These are phyloP conservation scores for Capsicum chinense DNA, from an alignment of 257 asterid species.

Conservation along the genomic window DNA sequence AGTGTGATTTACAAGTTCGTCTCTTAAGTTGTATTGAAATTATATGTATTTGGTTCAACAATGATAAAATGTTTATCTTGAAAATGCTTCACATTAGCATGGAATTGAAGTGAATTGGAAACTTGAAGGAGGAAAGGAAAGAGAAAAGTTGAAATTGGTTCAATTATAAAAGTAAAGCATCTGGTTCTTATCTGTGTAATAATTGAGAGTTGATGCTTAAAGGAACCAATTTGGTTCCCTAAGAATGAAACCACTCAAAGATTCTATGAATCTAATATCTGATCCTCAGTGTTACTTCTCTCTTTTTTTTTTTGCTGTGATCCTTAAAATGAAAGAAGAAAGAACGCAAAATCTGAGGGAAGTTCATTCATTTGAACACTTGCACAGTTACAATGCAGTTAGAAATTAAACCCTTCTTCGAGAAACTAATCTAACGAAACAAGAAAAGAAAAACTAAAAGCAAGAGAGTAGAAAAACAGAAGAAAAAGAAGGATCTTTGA, in stretches of 20 bases:
- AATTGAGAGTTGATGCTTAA: constrained; percentile 46
- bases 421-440: constrained; percentile 18
- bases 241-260: constrained; percentile 32
- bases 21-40: constrained; percentile 1
- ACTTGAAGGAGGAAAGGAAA: constrained; percentile 22
- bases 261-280: constrained; percentile 43
- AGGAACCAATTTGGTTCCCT: constrained; percentile 34
- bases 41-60: not conserved
- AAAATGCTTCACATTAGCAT: not conserved
- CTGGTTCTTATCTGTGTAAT: constrained; percentile 64
- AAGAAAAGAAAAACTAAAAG: constrained; percentile 15
- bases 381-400: constrained; percentile 35
- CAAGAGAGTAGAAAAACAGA: not conserved
- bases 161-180: constrained; percentile 47
- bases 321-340: not conserved
- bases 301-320: constrained; percentile 16
- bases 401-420: constrained; percentile 31
- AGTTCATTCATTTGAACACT: constrained; percentile 33
- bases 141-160: constrained; percentile 37
- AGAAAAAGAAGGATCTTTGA: not conserved
- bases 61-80: not conserved
- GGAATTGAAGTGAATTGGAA: not conserved
- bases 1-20: constrained; percentile 22
- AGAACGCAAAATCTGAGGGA: constrained; percentile 27
- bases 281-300: constrained; percentile 30